Conservation (phyloP, 176 grass and related monocot species). For the Rhynchospora tenuis region DNA sequence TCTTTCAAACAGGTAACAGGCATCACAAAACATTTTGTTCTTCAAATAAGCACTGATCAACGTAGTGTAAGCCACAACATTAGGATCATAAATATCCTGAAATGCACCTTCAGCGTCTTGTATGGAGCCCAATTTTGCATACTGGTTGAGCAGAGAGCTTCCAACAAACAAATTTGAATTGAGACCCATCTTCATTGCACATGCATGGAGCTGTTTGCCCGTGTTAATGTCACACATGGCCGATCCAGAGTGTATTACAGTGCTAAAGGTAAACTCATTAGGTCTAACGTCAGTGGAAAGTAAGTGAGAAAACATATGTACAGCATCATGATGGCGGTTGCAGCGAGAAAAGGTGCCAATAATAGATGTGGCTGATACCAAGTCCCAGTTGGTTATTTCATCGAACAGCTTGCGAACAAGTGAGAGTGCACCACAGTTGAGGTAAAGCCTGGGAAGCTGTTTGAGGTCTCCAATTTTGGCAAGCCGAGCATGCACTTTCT, state of each 20-base stretch:
- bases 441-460: background rate
- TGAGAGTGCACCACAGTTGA: background rate
- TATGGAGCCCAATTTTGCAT: slow-evolving; percentile 60
- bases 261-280: slow-evolving; percentile 83
- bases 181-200: slow-evolving; percentile 54
- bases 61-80: slow-evolving; percentile 68
- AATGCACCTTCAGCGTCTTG: slow-evolving; percentile 46
- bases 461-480: background rate
- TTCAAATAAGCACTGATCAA: slow-evolving; percentile 60
- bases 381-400: slow-evolving; percentile 49
- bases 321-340: slow-evolving; percentile 41
- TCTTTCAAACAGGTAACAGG: slow-evolving; percentile 36
- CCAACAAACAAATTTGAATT: slow-evolving; percentile 65
- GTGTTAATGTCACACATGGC: slow-evolving; percentile 23
- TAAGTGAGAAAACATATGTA: slow-evolving; percentile 40
- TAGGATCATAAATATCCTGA: slow-evolving; percentile 46
- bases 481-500: background rate
- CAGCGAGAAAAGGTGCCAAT: slow-evolving; percentile 46
- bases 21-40: slow-evolving; percentile 42
- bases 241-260: slow-evolving; percentile 44
- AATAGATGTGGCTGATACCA: slow-evolving; percentile 49
- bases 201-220: slow-evolving; percentile 66
- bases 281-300: slow-evolving; percentile 34
- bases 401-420: slow-evolving; percentile 41
- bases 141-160: slow-evolving; percentile 72